Evolutionary conservation across 2,329 filamentous ascomycete genomes (phyloP).

Genomic region (Colletotrichum sidae): DNA sequence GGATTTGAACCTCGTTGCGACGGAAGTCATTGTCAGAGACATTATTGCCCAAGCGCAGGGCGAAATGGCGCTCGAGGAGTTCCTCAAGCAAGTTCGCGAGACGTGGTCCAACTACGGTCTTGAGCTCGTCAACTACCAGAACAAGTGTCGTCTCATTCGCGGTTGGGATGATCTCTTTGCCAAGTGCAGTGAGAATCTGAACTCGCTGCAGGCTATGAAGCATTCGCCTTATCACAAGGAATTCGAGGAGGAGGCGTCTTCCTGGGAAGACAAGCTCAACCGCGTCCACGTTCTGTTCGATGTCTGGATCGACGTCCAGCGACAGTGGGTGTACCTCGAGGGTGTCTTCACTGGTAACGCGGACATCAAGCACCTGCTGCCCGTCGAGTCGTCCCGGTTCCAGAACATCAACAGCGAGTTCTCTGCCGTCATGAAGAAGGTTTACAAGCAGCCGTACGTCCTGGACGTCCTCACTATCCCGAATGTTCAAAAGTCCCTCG

Average conservation of each 20-base stretch:
- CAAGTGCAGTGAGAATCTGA: constrained; percentile 97
- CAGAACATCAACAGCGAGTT: constrained; percentile 99
- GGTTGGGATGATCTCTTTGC: constrained; percentile 99
- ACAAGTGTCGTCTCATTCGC: constrained; percentile 95
- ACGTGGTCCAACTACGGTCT: constrained; percentile 96
- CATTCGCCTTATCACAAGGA: constrained; percentile 99
- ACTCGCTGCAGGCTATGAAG: constrained; percentile 97
- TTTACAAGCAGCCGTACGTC: constrained; percentile 95
- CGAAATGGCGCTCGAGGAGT: constrained; percentile 98
- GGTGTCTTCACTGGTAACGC: constrained; percentile 98
- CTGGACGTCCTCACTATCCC: constrained; percentile 96
- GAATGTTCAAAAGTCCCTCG: constrained; percentile 94
- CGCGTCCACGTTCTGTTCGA: constrained; percentile 97
- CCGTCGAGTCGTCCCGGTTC: constrained; percentile 95
- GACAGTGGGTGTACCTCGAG: constrained; percentile 99
- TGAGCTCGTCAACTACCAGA: constrained; percentile 96
- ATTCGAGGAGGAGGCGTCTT: constrained; percentile 95
- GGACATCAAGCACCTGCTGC: constrained; percentile 97
- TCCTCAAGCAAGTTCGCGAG: constrained; percentile 94
- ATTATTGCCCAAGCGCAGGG: constrained; percentile 97
- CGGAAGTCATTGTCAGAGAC: constrained; percentile 87
- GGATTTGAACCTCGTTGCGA: constrained; percentile 92
- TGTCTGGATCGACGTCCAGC: constrained; percentile 99
- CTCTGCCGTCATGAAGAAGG: constrained; percentile 99
- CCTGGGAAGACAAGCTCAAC: constrained; percentile 98